Conservation (phyloP, 208 protist species). For the Crithidia acanthocephali region DNA sequence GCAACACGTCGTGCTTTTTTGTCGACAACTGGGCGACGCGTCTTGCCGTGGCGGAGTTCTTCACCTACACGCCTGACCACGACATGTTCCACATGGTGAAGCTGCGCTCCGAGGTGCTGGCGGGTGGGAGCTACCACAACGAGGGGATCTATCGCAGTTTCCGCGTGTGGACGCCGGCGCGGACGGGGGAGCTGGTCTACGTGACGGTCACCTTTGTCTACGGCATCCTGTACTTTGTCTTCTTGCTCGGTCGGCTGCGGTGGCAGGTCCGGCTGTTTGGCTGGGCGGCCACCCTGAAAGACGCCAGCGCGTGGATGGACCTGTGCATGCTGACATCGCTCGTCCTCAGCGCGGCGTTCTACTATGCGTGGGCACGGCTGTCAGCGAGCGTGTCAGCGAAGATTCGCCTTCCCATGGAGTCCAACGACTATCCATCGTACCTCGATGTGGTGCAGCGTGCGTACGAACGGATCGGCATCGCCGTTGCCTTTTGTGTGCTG, state of each 20-base stretch:
- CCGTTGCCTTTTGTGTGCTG: neutral
- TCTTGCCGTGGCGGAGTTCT: constrained; percentile 18
- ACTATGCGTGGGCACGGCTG: constrained; percentile 17
- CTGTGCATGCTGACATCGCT: neutral
- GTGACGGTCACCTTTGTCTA: constrained; percentile 8
- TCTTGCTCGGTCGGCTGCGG: constrained; percentile 1
- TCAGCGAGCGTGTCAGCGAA: neutral
- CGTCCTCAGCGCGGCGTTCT: constrained; percentile 2
- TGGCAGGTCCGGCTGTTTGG: neutral
- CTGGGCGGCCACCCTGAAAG: neutral
- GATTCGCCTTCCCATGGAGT: neutral
- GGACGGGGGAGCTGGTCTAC: constrained; percentile 21
- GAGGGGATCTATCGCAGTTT: constrained; percentile 12
- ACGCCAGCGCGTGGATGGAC: constrained; percentile 27
- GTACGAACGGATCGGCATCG: neutral
- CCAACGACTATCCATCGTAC: constrained; percentile 14
- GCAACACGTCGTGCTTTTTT: constrained; percentile 23
- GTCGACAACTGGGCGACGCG: constrained; percentile 29
- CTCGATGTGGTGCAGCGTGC: constrained; percentile 3
- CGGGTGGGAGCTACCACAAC: constrained; percentile 12
- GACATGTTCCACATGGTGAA: constrained; percentile 31
- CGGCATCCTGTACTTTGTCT: neutral
- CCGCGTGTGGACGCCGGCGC: constrained; percentile 18
- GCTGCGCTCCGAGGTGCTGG: constrained; percentile 10
- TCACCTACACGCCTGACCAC: constrained; percentile 23